phyloP scores from a whole-genome alignment of 2,329 filamentous ascomycete species.

The Onygenales sp. region DNA sequence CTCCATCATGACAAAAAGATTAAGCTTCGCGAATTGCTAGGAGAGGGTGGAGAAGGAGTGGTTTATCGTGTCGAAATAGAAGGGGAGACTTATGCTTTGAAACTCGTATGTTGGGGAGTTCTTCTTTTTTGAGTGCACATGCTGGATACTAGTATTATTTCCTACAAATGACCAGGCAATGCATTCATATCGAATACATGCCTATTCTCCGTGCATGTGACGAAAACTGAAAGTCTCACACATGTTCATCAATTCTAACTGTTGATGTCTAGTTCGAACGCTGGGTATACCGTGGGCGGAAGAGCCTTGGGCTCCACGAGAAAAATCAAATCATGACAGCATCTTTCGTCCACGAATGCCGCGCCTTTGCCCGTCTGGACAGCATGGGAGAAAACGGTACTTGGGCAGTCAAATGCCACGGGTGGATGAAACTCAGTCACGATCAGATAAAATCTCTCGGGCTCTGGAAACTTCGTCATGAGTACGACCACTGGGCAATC shows the following conservation, averaged over 20 bases:
- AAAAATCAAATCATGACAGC: background rate
- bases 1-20: background rate
- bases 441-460: slow-evolving; percentile 1
- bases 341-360: slow-evolving; percentile 7
- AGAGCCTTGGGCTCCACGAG: background rate
- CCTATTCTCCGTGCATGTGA: background rate
- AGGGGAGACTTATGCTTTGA: background rate
- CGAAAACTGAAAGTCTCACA: background rate
- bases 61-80: background rate
- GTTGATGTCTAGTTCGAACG: background rate
- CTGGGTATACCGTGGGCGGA: background rate
- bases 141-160: background rate
- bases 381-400: slow-evolving; percentile 8
- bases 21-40: background rate
- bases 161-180: background rate
- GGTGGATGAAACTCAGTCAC: slow-evolving; percentile 9
- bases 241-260: background rate
- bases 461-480: background rate
- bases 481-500: slow-evolving; percentile 7
- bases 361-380: slow-evolving; percentile 10
- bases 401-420: slow-evolving; percentile 11
- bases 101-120: background rate
- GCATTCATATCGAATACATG: background rate
- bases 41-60: background rate
- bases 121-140: background rate